Conservation (phyloP, 2,329 filamentous ascomycete species). For the Drechslerella coelobrocha region DNA sequence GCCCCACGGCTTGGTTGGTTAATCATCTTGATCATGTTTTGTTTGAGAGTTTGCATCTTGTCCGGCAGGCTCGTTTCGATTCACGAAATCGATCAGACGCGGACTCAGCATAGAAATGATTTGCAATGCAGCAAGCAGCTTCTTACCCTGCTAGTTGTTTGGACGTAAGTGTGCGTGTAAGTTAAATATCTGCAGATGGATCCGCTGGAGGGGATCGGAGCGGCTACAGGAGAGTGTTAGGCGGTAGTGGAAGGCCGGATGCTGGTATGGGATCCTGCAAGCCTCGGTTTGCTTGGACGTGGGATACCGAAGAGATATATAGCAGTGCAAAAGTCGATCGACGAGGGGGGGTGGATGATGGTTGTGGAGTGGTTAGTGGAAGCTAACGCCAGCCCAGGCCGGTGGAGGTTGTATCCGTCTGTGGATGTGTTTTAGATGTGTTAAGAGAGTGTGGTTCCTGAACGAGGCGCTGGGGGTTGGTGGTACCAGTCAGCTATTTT, state of each 20-base stretch:
- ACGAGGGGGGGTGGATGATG: background rate
- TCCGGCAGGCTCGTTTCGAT: background rate
- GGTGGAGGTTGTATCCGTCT: too few species aligned
- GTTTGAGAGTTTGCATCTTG: background rate
- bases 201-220: background rate
- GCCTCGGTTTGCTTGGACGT: background rate
- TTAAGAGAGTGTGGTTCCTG: background rate
- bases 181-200: background rate
- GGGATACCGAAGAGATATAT: background rate
- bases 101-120: constrained; percentile 1
- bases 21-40: constrained; percentile 11
- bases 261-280: background rate
- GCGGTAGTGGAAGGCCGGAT: background rate
- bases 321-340: background rate
- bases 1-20: constrained; percentile 12
- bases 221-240: background rate
- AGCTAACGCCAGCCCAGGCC: too few species aligned
- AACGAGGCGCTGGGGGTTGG: too few species aligned
- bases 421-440: background rate
- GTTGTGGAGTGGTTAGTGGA: background rate
- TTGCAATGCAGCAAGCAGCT: background rate
- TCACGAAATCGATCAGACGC: constrained; percentile 1
- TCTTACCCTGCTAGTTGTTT: background rate
- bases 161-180: background rate
- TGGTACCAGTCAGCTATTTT: too few species aligned